Evolutionary conservation across 2,329 filamentous ascomycete species (phyloP), one percentile per base, ranked within the genome.

Genomic region (Hypocrella siamensis): DNA sequence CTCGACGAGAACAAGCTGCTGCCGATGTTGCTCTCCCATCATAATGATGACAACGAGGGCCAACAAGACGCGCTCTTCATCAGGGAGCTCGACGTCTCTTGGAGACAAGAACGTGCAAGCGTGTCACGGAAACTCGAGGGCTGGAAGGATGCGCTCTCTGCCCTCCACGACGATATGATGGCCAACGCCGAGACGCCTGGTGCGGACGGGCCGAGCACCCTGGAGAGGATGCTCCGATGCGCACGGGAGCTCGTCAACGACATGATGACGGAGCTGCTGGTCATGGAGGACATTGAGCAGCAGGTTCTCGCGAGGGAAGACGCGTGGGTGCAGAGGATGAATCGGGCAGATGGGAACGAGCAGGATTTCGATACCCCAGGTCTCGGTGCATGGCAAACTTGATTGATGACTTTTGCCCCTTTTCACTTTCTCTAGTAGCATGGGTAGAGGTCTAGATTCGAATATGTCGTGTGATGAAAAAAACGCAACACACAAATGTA

Each of bases 261-360:
- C 22, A 79, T 79, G 73, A 49, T 75, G 28, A 57, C 55, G n/a
- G 75, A 79, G 54, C 52, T 80, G 38, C 49, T 50, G n/a, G 37
- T 65, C 36, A 79, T 80, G 75, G 61, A 61, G 34, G 60, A 64
- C 42, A 67, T 80, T 34, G 71, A 77, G 51, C 54, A 53, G 29
- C 70, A 72, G 41, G 65, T 70, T 4, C 49, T 71, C 32, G 53
- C 51, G 29, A 57, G 62, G 28, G 75, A 80, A 49, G 60, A 61
- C 34, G 58, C 56, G 26, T 78, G 75, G 69, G 67, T 79, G 27
- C 58, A 59, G 47, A 53, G 45, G 35, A 63, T 69, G 54, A 72
- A 66, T 42, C 46, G 58, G 30, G 53, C 54, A 16, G 57, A 52
- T 5, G 51, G 55, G 9, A 57, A 54, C 4, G 51, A 54, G 7